Base-by-base conservation (phyloP, 2,329 filamentous ascomycete species). In the Cyclaneusma minus region DNA sequence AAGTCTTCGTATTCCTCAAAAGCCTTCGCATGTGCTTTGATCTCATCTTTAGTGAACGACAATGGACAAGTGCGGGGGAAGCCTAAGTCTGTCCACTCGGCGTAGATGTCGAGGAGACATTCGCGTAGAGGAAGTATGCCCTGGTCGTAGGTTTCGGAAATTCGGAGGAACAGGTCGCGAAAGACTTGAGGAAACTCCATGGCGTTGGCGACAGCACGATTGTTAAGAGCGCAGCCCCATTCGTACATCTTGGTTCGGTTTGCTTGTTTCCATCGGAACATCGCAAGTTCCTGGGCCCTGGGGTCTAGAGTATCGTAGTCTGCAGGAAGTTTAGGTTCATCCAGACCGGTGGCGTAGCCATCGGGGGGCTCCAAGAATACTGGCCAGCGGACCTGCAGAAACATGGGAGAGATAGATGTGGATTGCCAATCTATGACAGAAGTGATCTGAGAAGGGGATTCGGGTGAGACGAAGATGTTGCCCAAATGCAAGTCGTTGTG, bases 351-450 rank as follows among this genome's bases (percentile, higher is more conserved):
- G n/a, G n/a, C n/a, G n/a, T n/a, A n/a, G n/a, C n/a, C n/a, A n/a
- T n/a, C n/a, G n/a, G n/a, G n/a, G n/a, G n/a, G n/a, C n/a, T n/a
- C n/a, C n/a, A n/a, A n/a, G n/a, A n/a, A n/a, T n/a, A n/a, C n/a
- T n/a, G n/a, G n/a, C n/a, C n/a, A n/a, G n/a, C n/a, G n/a, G n/a
- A n/a, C n/a, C n/a, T 55, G 50, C 39, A 43, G 49, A 30, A 55
- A 56, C 19, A 47, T 44, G 25, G 51, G 51, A 30, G 56, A 50
- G 28, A 56, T 43, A 34, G 45, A 49, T 21, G 44, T 34, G 2
- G 46, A 49, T 36, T 58, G 52, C 53, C 50, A 58, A 33, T 58
- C 53, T 10, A 58, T 52, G 10, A 58, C 49, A 8, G 40, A 44
- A 5, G 51, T 48, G 5, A 58, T 38, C 12, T 41, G 28, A 14